phyloP scores from a whole-genome alignment of 192 early-diverging fungal species.

The Coemansia furcata region DNA sequence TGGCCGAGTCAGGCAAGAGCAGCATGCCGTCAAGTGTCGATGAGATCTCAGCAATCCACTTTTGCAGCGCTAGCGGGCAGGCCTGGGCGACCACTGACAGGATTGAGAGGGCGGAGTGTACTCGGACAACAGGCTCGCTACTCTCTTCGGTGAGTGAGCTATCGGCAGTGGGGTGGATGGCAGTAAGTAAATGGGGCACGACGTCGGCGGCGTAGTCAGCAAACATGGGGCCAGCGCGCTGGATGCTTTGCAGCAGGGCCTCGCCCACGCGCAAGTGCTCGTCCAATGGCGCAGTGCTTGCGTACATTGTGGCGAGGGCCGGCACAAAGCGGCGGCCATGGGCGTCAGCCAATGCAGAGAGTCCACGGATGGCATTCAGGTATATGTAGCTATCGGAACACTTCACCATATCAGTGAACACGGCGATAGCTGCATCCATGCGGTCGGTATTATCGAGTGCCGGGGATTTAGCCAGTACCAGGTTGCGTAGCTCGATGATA shows the following conservation, averaged over 20 bases:
- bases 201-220: slow-evolving; percentile 60
- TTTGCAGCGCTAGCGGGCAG: slow-evolving; percentile 65
- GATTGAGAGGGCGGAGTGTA: slow-evolving; percentile 67
- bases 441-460: slow-evolving; percentile 52
- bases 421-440: slow-evolving; percentile 64
- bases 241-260: slow-evolving; percentile 81
- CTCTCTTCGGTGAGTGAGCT: background rate
- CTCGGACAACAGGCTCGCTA: slow-evolving; percentile 24
- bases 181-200: slow-evolving; percentile 29
- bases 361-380: slow-evolving; percentile 87
- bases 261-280: slow-evolving; percentile 81
- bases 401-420: slow-evolving; percentile 77
- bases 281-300: slow-evolving; percentile 54
- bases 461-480: slow-evolving; percentile 73
- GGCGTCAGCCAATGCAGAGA: slow-evolving; percentile 78
- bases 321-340: slow-evolving; percentile 69
- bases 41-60: slow-evolving; percentile 64
- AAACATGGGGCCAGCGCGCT: slow-evolving; percentile 77
- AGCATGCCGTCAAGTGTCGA: slow-evolving; percentile 70
- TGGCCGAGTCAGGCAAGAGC: slow-evolving; percentile 34
- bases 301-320: slow-evolving; percentile 70
- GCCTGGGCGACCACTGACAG: slow-evolving; percentile 68
- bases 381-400: slow-evolving; percentile 90
- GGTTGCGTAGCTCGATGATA: slow-evolving; percentile 72
- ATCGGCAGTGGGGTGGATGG: slow-evolving; percentile 19